phyloP scores from a whole-genome alignment of 2,329 filamentous ascomycete species.

The Pseudonectria foliicola region DNA sequence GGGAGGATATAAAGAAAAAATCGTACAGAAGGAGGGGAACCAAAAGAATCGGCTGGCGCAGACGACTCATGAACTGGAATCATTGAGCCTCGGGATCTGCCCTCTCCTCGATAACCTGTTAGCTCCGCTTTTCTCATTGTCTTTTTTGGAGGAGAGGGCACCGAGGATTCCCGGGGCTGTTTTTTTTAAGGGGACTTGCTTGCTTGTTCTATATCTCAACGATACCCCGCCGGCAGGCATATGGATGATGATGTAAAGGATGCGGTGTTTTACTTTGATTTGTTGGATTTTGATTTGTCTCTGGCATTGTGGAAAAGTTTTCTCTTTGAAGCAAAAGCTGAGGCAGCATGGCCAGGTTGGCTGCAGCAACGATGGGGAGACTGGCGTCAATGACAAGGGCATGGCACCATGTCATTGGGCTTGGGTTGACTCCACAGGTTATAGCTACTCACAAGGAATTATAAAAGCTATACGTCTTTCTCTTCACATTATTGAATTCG shows the following conservation, averaged over 20 bases:
- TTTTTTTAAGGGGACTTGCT: constrained; percentile 21
- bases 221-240: constrained; percentile 31
- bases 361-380: too few species aligned
- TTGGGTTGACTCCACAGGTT: too few species aligned
- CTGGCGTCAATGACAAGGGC: too few species aligned
- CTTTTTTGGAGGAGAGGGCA: neutral
- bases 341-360: too few species aligned
- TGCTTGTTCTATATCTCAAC: constrained; percentile 34
- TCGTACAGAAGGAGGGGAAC: constrained; percentile 18
- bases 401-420: too few species aligned
- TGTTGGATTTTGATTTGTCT: neutral
- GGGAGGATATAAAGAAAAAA: too few species aligned
- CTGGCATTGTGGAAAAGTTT: too few species aligned
- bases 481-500: too few species aligned
- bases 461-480: too few species aligned
- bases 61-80: constrained; percentile 12
- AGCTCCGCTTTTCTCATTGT: neutral
- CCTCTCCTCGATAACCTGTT: neutral
- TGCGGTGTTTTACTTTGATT: constrained; percentile 11
- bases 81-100: neutral
- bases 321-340: too few species aligned
- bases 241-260: constrained; percentile 22
- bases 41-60: constrained; percentile 20
- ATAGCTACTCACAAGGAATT: too few species aligned
- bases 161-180: neutral